Conservation (phyloP, 2,329 filamentous ascomycete species). For the Dactylellina parvicollis region DNA sequence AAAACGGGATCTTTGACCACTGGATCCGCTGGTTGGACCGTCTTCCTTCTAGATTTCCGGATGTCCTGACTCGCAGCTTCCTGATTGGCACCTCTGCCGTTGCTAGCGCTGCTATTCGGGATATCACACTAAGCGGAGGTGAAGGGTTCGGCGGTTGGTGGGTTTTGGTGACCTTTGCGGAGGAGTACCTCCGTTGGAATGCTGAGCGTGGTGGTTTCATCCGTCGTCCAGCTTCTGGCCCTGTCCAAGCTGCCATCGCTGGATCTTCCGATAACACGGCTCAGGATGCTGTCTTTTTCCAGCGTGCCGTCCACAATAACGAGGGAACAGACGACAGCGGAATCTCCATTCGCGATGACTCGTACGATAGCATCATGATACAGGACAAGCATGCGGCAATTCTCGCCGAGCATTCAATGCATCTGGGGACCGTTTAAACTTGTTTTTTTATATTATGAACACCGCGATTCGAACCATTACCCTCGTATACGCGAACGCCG, state of each 20-base stretch:
- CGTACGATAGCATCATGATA: slow-evolving; percentile 52
- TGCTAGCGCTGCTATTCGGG: slow-evolving; percentile 79
- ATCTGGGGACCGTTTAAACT: slow-evolving; percentile 5
- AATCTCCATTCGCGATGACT: slow-evolving; percentile 51
- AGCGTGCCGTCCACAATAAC: slow-evolving; percentile 14
- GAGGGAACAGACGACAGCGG: slow-evolving; percentile 49
- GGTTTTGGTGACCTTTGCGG: slow-evolving; percentile 94
- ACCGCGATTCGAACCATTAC: too few relatives aligned
- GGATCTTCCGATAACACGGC: not conserved
- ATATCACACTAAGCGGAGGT: slow-evolving; percentile 80
- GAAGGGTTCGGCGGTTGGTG: slow-evolving; percentile 90
- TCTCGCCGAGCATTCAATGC: slow-evolving; percentile 15
- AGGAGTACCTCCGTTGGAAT: slow-evolving; percentile 91
- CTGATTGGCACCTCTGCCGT: slow-evolving; percentile 80
- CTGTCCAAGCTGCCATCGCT: not conserved
- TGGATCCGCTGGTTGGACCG: slow-evolving; percentile 78
- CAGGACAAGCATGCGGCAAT: slow-evolving; percentile 45
- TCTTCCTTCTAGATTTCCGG: slow-evolving; percentile 76
- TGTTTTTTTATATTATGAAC: not conserved
- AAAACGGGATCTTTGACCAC: slow-evolving; percentile 76
- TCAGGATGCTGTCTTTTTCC: slow-evolving; percentile 18
- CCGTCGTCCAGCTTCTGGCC: slow-evolving; percentile 60
- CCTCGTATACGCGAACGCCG: too few relatives aligned
- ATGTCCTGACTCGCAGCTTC: slow-evolving; percentile 76
- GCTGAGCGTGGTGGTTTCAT: slow-evolving; percentile 92